Evolutionary conservation across 2,329 filamentous ascomycete genomes (phyloP).

Genomic region (Cladorrhinum sp.): DNA sequence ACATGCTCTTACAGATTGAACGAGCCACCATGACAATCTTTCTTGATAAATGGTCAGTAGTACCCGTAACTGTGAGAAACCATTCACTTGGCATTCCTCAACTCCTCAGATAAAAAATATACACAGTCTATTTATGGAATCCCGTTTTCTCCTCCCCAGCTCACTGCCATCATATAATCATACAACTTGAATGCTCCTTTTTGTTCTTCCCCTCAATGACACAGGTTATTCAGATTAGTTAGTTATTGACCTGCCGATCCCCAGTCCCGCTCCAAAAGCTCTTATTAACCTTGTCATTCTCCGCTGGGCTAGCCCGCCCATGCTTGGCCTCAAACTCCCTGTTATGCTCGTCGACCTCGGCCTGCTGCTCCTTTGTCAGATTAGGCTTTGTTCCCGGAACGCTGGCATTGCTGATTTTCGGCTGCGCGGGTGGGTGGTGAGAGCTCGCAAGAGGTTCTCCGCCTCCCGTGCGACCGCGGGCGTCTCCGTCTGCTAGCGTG

Average conservation of each 20-base stretch:
- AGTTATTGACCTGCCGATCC: slow-evolving; percentile 28
- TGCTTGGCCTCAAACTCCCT: slow-evolving; percentile 54
- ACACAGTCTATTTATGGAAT: no score
- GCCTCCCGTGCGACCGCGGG: slow-evolving; percentile 40
- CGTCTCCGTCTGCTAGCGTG: slow-evolving; percentile 29
- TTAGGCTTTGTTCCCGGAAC: slow-evolving; percentile 35
- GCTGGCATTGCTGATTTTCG: slow-evolving; percentile 51
- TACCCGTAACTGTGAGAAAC: no score
- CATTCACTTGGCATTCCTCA: no score
- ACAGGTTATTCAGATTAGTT: background rate
- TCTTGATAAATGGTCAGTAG: no score
- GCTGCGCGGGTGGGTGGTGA: slow-evolving; percentile 39
- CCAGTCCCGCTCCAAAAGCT: slow-evolving; percentile 47
- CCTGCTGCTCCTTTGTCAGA: slow-evolving; percentile 50
- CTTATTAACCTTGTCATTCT: slow-evolving; percentile 52
- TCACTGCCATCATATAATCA: no score
- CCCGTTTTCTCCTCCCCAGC: no score
- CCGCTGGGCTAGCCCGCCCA: slow-evolving; percentile 42
- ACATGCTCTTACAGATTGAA: no score
- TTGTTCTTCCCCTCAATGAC: no score
- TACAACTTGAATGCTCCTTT: background rate
- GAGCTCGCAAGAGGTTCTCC: slow-evolving; percentile 36
- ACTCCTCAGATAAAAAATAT: no score
- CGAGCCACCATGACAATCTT: no score
- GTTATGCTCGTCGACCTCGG: slow-evolving; percentile 59